These are phyloP conservation scores for Debaryomyces subglobosus DNA, from an alignment of 1,139 yeast genomes.

Conservation along the genomic window DNA sequence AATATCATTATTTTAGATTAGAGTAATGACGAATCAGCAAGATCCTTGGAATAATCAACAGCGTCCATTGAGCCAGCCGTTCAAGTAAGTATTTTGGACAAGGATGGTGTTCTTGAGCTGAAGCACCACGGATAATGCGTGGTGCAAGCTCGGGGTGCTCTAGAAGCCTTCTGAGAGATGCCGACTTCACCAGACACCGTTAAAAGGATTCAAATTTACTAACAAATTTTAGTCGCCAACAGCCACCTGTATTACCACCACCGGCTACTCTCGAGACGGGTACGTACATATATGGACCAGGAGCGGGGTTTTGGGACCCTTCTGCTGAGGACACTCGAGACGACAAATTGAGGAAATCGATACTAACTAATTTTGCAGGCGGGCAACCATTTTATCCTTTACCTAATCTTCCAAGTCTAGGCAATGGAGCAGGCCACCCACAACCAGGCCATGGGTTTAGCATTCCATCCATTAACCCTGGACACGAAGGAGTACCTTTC, in stretches of 20 bases:
- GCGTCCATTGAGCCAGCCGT: conserved; percentile 49
- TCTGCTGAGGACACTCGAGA: neutral
- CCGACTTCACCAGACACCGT: neutral
- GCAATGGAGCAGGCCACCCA: conserved; percentile 42
- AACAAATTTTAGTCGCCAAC: conserved; percentile 40
- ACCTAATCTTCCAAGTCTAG: conserved; percentile 56
- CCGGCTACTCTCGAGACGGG: conserved; percentile 57
- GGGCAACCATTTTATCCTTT: conserved; percentile 55
- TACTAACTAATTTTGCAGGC: conserved; percentile 29
- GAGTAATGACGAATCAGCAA: conserved; percentile 44
- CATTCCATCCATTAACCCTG: conserved; percentile 49
- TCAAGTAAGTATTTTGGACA: conserved; percentile 41
- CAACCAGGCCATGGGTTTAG: conserved; percentile 47
- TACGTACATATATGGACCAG: conserved; percentile 24
- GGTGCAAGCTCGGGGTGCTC: neutral
- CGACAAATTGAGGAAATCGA: conserved; percentile 3
- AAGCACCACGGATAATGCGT: neutral
- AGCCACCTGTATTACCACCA: conserved; percentile 59
- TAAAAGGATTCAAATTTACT: neutral
- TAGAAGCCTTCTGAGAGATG: neutral
- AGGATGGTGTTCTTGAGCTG: neutral
- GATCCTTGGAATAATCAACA: conserved; percentile 51
- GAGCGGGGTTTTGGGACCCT: neutral
- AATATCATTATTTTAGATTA: neutral
- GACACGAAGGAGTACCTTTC: conserved; percentile 27